These are phyloP conservation scores for Streptanthus diversifolius DNA, from an alignment of 345 rosid species.

Conservation along the genomic window DNA sequence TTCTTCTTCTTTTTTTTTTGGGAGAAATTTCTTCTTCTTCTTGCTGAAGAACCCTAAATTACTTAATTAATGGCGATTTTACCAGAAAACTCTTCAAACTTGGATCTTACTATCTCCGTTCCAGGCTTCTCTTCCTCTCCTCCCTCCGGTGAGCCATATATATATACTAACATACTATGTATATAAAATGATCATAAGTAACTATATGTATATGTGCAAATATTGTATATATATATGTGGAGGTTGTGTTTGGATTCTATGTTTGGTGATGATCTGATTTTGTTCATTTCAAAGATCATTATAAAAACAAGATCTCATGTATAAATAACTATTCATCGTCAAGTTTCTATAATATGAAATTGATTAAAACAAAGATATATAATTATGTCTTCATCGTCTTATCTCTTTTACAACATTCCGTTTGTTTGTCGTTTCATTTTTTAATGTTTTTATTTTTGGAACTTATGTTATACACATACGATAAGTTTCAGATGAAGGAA, in stretches of 20 bases:
- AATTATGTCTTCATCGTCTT: background rate
- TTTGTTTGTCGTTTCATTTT: background rate
- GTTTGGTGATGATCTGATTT: constrained; percentile 1
- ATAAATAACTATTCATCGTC: background rate
- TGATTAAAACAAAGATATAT: background rate
- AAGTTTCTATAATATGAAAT: background rate
- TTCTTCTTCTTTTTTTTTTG: background rate
- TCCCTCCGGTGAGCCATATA: constrained; percentile 45
- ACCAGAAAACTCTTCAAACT: constrained; percentile 53
- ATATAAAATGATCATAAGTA: background rate
- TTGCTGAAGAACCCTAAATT: constrained; percentile 16
- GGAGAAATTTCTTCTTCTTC: constrained; percentile 17
- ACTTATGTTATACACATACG: constrained; percentile 34
- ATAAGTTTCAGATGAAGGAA: constrained; percentile 48
- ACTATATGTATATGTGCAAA: background rate
- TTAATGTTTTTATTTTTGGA: no score
- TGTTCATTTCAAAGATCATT: background rate
- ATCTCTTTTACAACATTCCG: background rate
- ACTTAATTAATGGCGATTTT: constrained; percentile 48
- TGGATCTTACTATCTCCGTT: constrained; percentile 81
- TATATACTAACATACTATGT: background rate
- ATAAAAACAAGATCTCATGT: background rate
- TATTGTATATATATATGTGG: background rate
- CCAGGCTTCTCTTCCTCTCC: constrained; percentile 72
- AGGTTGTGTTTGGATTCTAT: background rate